A percentile compares a stretch with the other conserved stretches of the same genome.
Evolutionary conservation across 108 stramenopile species (phyloP).

Genomic region (Bacterosira constricta): DNA sequence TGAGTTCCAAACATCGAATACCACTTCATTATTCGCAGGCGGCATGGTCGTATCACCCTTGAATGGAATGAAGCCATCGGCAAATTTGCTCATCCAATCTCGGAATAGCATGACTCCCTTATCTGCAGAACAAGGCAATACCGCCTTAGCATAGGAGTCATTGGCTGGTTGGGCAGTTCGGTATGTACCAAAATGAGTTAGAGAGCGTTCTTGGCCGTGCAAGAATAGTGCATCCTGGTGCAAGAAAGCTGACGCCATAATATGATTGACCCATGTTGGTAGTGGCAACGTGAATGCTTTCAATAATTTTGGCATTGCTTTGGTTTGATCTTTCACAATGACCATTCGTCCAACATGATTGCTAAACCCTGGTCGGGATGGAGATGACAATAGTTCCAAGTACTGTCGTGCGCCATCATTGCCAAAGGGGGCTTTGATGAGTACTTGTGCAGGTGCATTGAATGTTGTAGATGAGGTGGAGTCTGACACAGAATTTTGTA

Average conservation of each 20-base stretch:
- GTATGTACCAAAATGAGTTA: constrained; percentile 19
- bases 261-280: constrained; percentile 46
- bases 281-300: constrained; percentile 26
- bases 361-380: constrained; percentile 44
- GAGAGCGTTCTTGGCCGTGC: constrained; percentile 36
- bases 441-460: constrained; percentile 20
- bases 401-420: constrained; percentile 15
- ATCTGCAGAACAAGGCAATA: constrained; percentile 26
- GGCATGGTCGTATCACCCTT: constrained; percentile 25
- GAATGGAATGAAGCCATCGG: constrained; percentile 42
- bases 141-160: constrained; percentile 20
- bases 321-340: constrained; percentile 18
- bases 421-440: constrained; percentile 9
- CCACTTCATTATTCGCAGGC: constrained; percentile 7
- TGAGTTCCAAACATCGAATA: constrained; percentile 42
- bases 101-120: constrained; percentile 48
- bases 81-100: constrained; percentile 30
- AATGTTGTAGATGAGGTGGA: constrained; percentile 5
- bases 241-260: constrained; percentile 24
- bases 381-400: constrained; percentile 37
- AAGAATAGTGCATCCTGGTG: constrained; percentile 47
- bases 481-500: background rate
- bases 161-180: background rate
- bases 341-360: constrained; percentile 48
- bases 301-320: constrained; percentile 15